phyloP scores from a whole-genome alignment of 495 filamentous ascomycete species.

The Podospora anserina region DNA sequence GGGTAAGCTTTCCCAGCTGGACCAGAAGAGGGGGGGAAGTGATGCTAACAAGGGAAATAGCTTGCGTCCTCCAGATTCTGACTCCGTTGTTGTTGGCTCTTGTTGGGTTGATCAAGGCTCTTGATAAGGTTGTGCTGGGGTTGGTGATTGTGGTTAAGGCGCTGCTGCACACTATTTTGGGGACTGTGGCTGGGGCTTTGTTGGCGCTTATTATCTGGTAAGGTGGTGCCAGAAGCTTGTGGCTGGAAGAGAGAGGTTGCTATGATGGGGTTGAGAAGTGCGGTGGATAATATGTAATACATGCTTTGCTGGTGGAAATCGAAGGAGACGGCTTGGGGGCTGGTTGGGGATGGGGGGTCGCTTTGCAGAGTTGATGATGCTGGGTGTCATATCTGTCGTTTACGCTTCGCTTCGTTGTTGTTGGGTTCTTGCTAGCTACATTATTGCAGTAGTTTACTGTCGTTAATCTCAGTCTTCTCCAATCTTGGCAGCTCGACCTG shows the following conservation, averaged over 20 bases:
- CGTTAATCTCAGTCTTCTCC: too few species aligned
- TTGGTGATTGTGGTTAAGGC: conserved; percentile 34
- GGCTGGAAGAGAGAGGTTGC: too few species aligned
- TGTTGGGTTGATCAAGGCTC: conserved; percentile 32
- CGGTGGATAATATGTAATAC: not conserved
- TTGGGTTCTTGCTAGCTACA: too few species aligned
- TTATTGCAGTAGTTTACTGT: too few species aligned
- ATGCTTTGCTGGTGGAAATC: not conserved
- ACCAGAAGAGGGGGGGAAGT: not conserved
- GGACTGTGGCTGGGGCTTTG: conserved; percentile 33
- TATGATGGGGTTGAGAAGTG: not conserved
- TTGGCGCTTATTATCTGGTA: conserved; percentile 27
- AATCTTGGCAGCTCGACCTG: too few species aligned
- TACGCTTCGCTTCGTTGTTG: not conserved
- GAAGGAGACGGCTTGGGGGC: not conserved
- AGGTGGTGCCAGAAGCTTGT: not conserved
- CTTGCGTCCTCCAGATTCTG: conserved; percentile 33
- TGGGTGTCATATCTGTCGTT: not conserved
- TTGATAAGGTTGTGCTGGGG: conserved; percentile 37
- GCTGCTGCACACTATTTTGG: conserved; percentile 32
- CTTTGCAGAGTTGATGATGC: not conserved
- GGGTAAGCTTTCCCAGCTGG: conserved; percentile 26
- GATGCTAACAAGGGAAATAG: conserved; percentile 16
- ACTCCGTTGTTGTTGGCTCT: conserved; percentile 36
- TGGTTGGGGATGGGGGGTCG: not conserved